Conservation (phyloP, 2,329 filamentous ascomycete genomes). For the Cryphonectria nitschkei region DNA sequence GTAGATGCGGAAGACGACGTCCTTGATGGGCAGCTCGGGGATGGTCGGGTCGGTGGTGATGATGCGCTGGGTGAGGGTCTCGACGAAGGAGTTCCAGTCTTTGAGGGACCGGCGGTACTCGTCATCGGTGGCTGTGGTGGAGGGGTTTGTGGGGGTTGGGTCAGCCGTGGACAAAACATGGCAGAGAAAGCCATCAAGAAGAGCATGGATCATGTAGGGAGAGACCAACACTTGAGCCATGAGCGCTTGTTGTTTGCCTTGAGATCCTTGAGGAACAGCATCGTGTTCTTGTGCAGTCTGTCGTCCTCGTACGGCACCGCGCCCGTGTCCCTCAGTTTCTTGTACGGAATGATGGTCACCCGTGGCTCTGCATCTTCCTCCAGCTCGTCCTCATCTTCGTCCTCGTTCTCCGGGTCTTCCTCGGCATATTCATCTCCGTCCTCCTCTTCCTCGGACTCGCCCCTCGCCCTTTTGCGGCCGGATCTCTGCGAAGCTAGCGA, state of each 20-base stretch:
- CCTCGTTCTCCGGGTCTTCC: slow-evolving; percentile 38
- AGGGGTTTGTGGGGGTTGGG: not conserved
- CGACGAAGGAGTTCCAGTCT: slow-evolving; percentile 82
- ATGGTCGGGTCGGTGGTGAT: slow-evolving; percentile 77
- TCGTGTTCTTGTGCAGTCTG: slow-evolving; percentile 59
- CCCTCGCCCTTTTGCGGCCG: slow-evolving; percentile 29
- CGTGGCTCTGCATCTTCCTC: slow-evolving; percentile 42
- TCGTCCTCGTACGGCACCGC: slow-evolving; percentile 55
- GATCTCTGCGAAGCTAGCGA: not conserved
- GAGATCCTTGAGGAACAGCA: slow-evolving; percentile 61
- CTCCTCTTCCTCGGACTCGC: slow-evolving; percentile 31
- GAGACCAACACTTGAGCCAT: slow-evolving; percentile 60
- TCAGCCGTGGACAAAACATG: not conserved
- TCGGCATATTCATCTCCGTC: slow-evolving; percentile 39
- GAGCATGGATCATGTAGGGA: too few species aligned
- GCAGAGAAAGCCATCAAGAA: too few species aligned
- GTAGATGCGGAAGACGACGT: slow-evolving; percentile 86
- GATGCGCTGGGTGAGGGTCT: slow-evolving; percentile 70
- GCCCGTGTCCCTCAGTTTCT: slow-evolving; percentile 45
- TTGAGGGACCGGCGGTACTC: slow-evolving; percentile 78
- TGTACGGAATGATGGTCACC: slow-evolving; percentile 47
- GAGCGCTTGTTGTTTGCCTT: slow-evolving; percentile 61
- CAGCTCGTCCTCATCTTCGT: slow-evolving; percentile 42
- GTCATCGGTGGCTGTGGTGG: slow-evolving; percentile 69
- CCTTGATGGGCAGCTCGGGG: slow-evolving; percentile 83